phyloP scores from a whole-genome alignment of 2,329 filamentous ascomycete species.

The Neofusicoccum kwambonambiense region DNA sequence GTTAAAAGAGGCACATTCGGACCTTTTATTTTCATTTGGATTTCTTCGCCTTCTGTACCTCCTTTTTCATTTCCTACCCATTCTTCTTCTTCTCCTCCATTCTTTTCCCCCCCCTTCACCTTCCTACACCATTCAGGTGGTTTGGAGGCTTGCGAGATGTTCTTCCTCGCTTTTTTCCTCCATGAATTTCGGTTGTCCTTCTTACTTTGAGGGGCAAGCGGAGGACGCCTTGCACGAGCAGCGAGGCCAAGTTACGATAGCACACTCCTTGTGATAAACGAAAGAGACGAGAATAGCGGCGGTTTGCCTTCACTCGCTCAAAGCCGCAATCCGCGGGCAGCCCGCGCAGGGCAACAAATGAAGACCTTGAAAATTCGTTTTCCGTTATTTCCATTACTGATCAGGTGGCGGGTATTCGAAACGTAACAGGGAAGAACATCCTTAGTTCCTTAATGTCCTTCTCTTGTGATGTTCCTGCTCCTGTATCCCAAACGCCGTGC shows the following conservation, averaged over 20 bases:
- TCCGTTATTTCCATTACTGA: not conserved
- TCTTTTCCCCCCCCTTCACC: not conserved
- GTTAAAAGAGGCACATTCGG: not conserved
- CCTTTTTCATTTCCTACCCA: not conserved
- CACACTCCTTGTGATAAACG: not conserved
- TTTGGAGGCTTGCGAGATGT: not conserved
- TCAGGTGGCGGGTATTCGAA: not conserved
- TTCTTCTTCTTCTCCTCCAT: not conserved
- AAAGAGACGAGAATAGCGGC: not conserved
- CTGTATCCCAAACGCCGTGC: not conserved
- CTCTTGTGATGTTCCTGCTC: not conserved
- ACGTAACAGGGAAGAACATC: not conserved
- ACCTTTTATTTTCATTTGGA: not conserved
- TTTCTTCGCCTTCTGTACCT: not conserved
- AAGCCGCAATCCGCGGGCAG: not conserved
- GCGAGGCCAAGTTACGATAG: not conserved
- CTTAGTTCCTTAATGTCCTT: not conserved
- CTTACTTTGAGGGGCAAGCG: not conserved
- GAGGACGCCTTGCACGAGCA: not conserved
- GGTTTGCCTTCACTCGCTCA: not conserved
- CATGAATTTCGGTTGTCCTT: not conserved
- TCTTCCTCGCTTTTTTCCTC: not conserved
- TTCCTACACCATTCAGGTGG: not conserved
- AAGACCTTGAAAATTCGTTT: not conserved
- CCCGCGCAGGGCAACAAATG: not conserved